Conservation (phyloP, 805 yeast genomes). For the Yarrowia hollandica region DNA sequence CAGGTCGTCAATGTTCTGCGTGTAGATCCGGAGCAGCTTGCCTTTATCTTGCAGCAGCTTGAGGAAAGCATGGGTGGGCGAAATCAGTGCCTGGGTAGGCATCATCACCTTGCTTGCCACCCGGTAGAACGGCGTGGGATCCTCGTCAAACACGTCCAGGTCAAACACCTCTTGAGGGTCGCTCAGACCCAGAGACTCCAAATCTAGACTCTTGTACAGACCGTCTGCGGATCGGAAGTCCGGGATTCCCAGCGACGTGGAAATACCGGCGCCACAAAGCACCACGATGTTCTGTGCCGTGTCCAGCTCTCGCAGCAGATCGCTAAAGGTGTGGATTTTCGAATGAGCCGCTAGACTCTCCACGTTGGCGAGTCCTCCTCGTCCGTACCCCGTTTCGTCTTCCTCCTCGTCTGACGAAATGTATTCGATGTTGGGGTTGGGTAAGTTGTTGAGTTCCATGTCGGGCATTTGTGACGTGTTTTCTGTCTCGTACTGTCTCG, state of each 20-base stretch:
- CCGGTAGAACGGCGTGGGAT: constrained; percentile 80
- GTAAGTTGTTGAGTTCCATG: neutral
- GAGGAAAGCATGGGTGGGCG: constrained; percentile 83
- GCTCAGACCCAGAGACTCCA: constrained; percentile 64
- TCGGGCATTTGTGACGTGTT: neutral
- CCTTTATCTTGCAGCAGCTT: constrained; percentile 70
- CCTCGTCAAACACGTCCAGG: constrained; percentile 63
- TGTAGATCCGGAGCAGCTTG: constrained; percentile 77
- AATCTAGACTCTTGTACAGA: constrained; percentile 59
- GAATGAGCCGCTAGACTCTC: neutral
- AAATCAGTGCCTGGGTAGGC: constrained; percentile 52
- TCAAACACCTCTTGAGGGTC: constrained; percentile 94
- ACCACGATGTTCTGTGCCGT: constrained; percentile 64
- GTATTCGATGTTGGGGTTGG: neutral
- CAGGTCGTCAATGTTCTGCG: constrained; percentile 87
- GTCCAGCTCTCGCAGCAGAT: constrained; percentile 55
- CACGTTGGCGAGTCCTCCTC: neutral
- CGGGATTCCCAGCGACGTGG: constrained; percentile 87
- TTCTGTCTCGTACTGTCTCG: neutral
- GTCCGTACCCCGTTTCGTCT: neutral
- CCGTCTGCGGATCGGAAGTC: constrained; percentile 91
- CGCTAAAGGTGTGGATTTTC: constrained; percentile 50
- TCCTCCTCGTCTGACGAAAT: constrained; percentile 10
- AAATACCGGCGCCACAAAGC: constrained; percentile 90
- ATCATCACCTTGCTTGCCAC: constrained; percentile 85